These are phyloP conservation scores for Myxozyma nipponensis DNA, from an alignment of 805 yeast genomes.

Conservation along the genomic window DNA sequence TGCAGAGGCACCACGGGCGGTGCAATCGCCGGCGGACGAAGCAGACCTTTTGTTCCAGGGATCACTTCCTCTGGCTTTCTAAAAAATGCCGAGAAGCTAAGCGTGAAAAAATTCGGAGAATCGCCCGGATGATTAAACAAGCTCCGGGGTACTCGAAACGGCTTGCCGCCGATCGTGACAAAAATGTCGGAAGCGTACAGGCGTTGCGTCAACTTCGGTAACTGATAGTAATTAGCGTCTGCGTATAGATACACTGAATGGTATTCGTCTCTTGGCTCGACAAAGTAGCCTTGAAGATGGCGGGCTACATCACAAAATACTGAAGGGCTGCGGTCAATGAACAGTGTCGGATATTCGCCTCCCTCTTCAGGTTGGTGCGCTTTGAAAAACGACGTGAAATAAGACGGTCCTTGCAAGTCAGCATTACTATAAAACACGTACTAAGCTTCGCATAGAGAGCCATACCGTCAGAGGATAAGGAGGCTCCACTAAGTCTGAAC, in stretches of 20 bases:
- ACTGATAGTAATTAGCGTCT: constrained; percentile 69
- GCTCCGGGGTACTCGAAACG: constrained; percentile 57
- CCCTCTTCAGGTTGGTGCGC: constrained; percentile 34
- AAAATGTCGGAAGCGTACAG: constrained; percentile 54
- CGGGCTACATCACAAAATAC: constrained; percentile 62
- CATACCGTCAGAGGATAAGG: constrained; percentile 68
- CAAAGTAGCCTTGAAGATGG: constrained; percentile 73
- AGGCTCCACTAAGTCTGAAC: constrained; percentile 45
- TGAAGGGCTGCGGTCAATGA: constrained; percentile 69
- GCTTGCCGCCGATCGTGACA: constrained; percentile 54
- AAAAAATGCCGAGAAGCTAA: constrained; percentile 53
- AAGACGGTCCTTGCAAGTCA: constrained; percentile 54
- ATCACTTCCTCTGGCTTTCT: constrained; percentile 47
- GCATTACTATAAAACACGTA: background rate
- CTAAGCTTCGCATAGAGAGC: background rate
- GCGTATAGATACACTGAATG: constrained; percentile 59
- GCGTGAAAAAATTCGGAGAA: constrained; percentile 69
- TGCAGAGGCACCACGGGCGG: constrained; percentile 53
- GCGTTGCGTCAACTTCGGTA: constrained; percentile 51
- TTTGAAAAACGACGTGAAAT: constrained; percentile 69
- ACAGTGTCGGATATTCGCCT: constrained; percentile 42
- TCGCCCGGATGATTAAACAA: constrained; percentile 62
- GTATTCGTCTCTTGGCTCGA: constrained; percentile 55
- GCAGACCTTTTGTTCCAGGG: constrained; percentile 40
- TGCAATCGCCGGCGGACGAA: constrained; percentile 76